Conservation (phyloP, 768 basidiomycete genomes). For the Tricholoma saponaceum region DNA sequence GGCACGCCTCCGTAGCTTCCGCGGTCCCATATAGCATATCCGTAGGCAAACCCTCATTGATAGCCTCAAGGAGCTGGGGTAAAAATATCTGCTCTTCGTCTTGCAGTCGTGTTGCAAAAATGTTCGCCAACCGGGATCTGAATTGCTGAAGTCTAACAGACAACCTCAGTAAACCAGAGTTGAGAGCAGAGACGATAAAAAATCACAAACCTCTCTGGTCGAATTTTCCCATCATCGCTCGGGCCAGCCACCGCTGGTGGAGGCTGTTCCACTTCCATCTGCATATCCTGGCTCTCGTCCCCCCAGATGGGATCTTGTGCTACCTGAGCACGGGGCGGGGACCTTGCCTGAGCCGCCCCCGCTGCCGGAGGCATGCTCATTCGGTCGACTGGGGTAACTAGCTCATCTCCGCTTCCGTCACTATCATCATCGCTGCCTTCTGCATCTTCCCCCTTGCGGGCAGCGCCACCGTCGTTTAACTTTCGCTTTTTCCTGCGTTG, state of each 20-base stretch:
- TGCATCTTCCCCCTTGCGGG: constrained; percentile 41
- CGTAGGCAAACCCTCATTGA: constrained; percentile 74
- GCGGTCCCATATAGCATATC: constrained; percentile 71
- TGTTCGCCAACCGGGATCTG: constrained; percentile 68
- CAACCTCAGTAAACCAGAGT: constrained; percentile 3
- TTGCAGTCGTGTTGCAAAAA: constrained; percentile 64
- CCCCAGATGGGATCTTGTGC: constrained; percentile 62
- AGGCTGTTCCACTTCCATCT: constrained; percentile 51
- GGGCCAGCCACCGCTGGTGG: constrained; percentile 28
- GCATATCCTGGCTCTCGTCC: constrained; percentile 61
- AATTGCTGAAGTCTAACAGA: constrained; percentile 67
- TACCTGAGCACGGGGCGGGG: constrained; percentile 23
- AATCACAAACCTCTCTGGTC: constrained; percentile 54
- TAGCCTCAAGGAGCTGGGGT: constrained; percentile 58
- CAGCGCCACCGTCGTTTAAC: constrained; percentile 64
- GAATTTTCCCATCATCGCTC: constrained; percentile 39
- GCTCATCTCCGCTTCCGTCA: constrained; percentile 45
- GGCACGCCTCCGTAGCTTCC: constrained; percentile 73
- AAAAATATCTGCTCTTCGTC: constrained; percentile 78
- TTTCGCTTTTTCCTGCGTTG: constrained; percentile 81
- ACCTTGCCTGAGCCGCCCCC: constrained; percentile 11
- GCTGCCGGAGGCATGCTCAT: constrained; percentile 46
- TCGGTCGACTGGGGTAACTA: constrained; percentile 36
- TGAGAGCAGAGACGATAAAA: constrained; percentile 1
- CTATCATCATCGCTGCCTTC: constrained; percentile 52